These are phyloP conservation scores for Eragrostis curvula DNA, from an alignment of 176 grass and related monocot genomes.

Conservation along the genomic window DNA sequence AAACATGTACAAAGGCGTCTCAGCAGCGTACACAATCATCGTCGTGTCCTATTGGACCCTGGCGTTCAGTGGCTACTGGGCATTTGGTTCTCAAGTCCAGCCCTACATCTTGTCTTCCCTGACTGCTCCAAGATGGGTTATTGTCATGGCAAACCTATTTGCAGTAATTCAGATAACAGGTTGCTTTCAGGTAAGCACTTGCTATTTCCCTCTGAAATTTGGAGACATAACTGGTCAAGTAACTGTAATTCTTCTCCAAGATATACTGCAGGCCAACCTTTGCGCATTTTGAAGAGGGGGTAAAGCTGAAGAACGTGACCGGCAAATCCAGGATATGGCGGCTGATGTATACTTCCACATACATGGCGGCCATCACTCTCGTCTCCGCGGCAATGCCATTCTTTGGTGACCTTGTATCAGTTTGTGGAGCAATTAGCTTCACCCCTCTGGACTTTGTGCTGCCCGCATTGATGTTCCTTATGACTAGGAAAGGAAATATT, in stretches of 20 bases:
- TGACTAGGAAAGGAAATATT: slow-evolving; percentile 35
- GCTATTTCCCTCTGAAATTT: background rate
- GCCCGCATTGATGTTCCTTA: slow-evolving; percentile 62
- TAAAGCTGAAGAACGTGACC: slow-evolving; percentile 9
- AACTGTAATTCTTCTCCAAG: slow-evolving; percentile 40
- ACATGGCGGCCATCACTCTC: slow-evolving; percentile 60
- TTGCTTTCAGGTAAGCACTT: slow-evolving; percentile 76
- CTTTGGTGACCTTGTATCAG: slow-evolving; percentile 84
- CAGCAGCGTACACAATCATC: slow-evolving; percentile 59
- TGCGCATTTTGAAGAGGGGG: slow-evolving; percentile 47
- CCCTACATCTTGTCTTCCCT: slow-evolving; percentile 81
- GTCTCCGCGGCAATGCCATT: slow-evolving; percentile 69
- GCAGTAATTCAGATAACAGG: slow-evolving; percentile 86
- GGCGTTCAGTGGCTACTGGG: slow-evolving; percentile 79
- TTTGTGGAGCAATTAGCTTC: slow-evolving; percentile 84
- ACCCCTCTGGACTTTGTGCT: slow-evolving; percentile 84
- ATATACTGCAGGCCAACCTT: slow-evolving; percentile 89
- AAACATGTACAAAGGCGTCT: slow-evolving; percentile 82
- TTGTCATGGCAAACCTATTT: slow-evolving; percentile 86
- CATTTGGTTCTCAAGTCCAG: slow-evolving; percentile 72
- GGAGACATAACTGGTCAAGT: background rate
- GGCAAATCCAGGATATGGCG: slow-evolving; percentile 42
- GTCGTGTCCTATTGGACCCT: slow-evolving; percentile 74
- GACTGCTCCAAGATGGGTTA: slow-evolving; percentile 64
- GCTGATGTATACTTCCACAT: slow-evolving; percentile 58